phyloP scores from a whole-genome alignment of 2,329 filamentous ascomycete genomes.

The Fusarium gaditjirri region DNA sequence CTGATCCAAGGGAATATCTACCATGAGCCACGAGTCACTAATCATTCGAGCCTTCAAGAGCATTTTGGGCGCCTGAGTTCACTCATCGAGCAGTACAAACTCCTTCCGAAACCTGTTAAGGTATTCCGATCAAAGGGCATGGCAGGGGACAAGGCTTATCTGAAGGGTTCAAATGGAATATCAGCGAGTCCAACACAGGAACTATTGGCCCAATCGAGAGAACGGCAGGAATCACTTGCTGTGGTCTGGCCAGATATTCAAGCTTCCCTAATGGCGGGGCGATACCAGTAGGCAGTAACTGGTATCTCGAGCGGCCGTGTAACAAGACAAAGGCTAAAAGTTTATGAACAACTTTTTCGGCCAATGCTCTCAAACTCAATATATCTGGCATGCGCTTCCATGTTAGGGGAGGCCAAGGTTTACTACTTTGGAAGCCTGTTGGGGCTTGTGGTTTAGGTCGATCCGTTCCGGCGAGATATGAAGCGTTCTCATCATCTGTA shows the following conservation, averaged over 20 bases:
- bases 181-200: background rate
- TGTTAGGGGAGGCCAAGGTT: background rate
- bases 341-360: background rate
- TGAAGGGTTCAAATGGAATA: background rate
- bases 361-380: background rate
- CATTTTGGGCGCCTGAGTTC: too few species aligned
- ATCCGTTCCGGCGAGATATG: background rate
- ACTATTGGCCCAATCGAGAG: background rate
- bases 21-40: background rate
- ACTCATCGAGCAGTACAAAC: rapidly evolving
- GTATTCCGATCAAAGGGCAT: background rate
- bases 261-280: background rate
- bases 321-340: background rate
- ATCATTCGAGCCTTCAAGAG: background rate
- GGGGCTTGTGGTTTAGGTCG: background rate
- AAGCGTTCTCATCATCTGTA: background rate
- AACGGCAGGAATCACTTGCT: background rate
- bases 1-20: background rate
- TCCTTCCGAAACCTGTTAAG: background rate
- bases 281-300: background rate
- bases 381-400: background rate
- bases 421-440: background rate
- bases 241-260: background rate
- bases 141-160: background rate
- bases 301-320: background rate